Evolutionary conservation across 768 basidiomycete species (phyloP), one percentile per base, ranked within the genome.

Genomic region (Collybia mongolica): DNA sequence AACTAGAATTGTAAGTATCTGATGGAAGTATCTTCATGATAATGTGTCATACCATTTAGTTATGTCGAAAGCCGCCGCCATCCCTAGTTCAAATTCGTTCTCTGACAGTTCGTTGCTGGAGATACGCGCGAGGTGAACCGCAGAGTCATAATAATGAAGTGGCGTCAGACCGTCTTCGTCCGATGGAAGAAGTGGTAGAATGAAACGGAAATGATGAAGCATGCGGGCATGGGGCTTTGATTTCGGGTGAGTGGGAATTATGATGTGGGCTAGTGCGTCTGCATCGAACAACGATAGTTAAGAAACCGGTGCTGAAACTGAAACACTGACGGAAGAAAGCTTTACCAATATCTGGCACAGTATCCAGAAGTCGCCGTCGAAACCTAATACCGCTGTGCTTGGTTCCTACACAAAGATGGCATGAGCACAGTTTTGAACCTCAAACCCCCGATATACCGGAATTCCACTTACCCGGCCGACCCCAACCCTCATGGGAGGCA

Each of bases 191-290:
- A 92, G 73, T 0, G 88, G 88, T 2, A 79, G 66, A 29, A 92
- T 77, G 67, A 86, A 89, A 38, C 89, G 83, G 60, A 90, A 88
- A 63, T 91, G 88, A 64, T 88, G 83, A 42, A 86, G 72, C 85
- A 91, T 85, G 55, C 88, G 83, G 3, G 76, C 75, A 63, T 88
- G 84, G 2, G 89, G 88, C 55, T 85, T 84, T 58, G 87, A 65
- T 15, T 69, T 59, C 11, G 89, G 90, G 46, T 88, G 81, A 32
- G 80, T 78, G 23, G 90, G 90, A 53, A 92, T 87, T 36, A 91
- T 77, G 42, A 78, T 64, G 56, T 83, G 88, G 23, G 88, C 86
- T 40, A 87, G 75, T 8, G 69, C 69, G 65, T 93, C 90, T 91
- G 58, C 19, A 35, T 44, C 28, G 23, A 28, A 41, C 17, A 52